These are phyloP conservation scores for Candida boleticola DNA, from an alignment of 805 yeast species.

Conservation along the genomic window DNA sequence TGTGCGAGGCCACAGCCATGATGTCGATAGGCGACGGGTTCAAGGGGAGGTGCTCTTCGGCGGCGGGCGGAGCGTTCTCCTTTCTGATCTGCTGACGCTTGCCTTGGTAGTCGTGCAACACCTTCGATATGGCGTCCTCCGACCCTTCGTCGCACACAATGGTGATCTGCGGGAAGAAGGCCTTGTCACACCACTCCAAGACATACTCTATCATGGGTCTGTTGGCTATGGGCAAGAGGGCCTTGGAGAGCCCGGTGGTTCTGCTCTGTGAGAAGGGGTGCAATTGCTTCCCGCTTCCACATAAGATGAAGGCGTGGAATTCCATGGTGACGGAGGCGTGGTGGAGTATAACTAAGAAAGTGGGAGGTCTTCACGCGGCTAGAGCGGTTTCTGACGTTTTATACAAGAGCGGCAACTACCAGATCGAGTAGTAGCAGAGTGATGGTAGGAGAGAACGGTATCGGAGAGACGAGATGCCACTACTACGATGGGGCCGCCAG, in stretches of 20 bases:
- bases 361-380: too few species aligned
- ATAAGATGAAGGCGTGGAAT: conserved; percentile 84
- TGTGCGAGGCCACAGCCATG: conserved; percentile 14
- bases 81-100: conserved; percentile 14
- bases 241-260: conserved; percentile 72
- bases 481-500: too few species aligned
- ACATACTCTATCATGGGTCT: conserved; percentile 85
- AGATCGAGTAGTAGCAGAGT: too few species aligned
- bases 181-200: conserved; percentile 89
- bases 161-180: conserved; percentile 69
- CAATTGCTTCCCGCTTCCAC: conserved; percentile 79
- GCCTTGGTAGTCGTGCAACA: conserved; percentile 46
- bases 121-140: conserved; percentile 44
- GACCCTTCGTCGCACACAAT: conserved; percentile 56
- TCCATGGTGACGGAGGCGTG: conserved; percentile 57
- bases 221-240: conserved; percentile 86
- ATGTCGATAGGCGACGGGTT: conserved; percentile 17
- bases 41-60: conserved; percentile 14
- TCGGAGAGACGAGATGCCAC: not conserved
- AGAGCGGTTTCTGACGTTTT: too few species aligned
- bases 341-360: not conserved
- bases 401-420: too few species aligned
- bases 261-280: conserved; percentile 67
- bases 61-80: conserved; percentile 4
- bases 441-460: not conserved